phyloP scores from a whole-genome alignment of 768 basidiomycete genomes.

The Boletales sp. region DNA sequence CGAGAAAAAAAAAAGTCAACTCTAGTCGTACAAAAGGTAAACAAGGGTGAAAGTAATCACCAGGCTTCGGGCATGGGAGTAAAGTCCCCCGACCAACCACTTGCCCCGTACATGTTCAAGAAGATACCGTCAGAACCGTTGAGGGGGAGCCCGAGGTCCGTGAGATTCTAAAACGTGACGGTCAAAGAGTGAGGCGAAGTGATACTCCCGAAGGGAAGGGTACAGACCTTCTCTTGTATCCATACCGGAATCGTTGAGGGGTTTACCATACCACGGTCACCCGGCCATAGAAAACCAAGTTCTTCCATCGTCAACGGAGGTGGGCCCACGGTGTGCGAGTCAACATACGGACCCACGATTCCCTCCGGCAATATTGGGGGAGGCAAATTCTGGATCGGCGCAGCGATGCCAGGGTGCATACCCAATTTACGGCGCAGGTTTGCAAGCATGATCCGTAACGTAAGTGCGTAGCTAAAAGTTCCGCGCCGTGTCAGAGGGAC shows the following conservation, averaged over 20 bases:
- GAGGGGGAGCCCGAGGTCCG: slow-evolving; percentile 86
- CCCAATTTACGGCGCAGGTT: slow-evolving; percentile 88
- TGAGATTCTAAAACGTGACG: slow-evolving; percentile 58
- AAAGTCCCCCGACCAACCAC: slow-evolving; percentile 77
- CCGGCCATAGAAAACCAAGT: slow-evolving; percentile 73
- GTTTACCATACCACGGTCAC: slow-evolving; percentile 62
- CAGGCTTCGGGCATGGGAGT: slow-evolving; percentile 79
- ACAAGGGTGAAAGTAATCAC: slow-evolving; percentile 41
- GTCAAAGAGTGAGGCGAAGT: not conserved
- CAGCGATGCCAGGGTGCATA: slow-evolving; percentile 46
- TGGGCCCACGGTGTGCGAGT: slow-evolving; percentile 46
- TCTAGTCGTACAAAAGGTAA: slow-evolving; percentile 17
- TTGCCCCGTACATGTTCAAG: slow-evolving; percentile 63
- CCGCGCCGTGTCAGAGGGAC: slow-evolving; percentile 8
- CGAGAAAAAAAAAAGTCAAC: slow-evolving; percentile 22
- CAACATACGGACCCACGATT: slow-evolving; percentile 53
- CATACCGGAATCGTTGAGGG: slow-evolving; percentile 83
- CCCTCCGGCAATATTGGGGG: slow-evolving; percentile 55
- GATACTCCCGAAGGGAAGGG: not conserved
- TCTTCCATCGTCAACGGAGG: slow-evolving; percentile 83
- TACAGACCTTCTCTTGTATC: slow-evolving; percentile 84
- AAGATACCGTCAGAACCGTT: slow-evolving; percentile 93
- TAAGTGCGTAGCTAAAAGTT: slow-evolving; percentile 72
- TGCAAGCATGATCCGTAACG: slow-evolving; percentile 90
- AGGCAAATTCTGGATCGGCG: slow-evolving; percentile 48